Base-by-base conservation (phyloP, 176 grass and related monocot genomes). In the Oryza nivara region DNA sequence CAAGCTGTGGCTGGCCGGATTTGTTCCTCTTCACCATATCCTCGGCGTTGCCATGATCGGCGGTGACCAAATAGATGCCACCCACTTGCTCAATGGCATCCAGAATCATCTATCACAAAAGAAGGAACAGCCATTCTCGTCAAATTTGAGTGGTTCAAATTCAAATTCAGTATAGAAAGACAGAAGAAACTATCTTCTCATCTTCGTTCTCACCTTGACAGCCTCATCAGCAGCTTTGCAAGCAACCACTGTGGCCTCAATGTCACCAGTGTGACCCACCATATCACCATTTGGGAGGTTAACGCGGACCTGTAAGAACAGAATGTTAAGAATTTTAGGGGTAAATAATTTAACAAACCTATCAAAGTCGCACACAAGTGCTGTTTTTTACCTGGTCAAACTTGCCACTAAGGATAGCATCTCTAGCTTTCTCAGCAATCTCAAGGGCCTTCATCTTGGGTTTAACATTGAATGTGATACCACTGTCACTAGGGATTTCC, bases 11-110 rank as follows among this genome's bases (percentile, higher is more conserved):
- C 87, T 94, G 63, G 67, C 96, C 96, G 30, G 91, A 32, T 91
- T 99, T 99, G 91, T 87, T 89, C 48, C 96, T 96, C 72, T 99
- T 99, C 49, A 96, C 96, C 96, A 99, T 99, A 69, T 99, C 96
- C 80, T 99, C 96, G 3, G 96, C 96, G 35, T 99, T 99, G 64
- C 96, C 96, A 85, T 99, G 96, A 81, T 99, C 96, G 12, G 96
- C 96, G 35, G 96, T 99, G 67, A 99, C 93, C 84, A 96, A 74
- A 49, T 96, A 99, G 51, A 99, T 96, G 32, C 96, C 96, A 8
- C 96, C 96, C 13, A 94, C 96, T 91, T 94, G 88, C 82, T 96
- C 86, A 20, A 99, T 71, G 3, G 96, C 93, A 87, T 99, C 91
- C 83, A 99, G 74, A 79, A 99, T 95, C 35, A 96, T 96, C 96